Evolutionary conservation across 2,329 filamentous ascomycete genomes (phyloP), one percentile per base, ranked within the genome.

Genomic region (Stachybotrys chartarum): DNA sequence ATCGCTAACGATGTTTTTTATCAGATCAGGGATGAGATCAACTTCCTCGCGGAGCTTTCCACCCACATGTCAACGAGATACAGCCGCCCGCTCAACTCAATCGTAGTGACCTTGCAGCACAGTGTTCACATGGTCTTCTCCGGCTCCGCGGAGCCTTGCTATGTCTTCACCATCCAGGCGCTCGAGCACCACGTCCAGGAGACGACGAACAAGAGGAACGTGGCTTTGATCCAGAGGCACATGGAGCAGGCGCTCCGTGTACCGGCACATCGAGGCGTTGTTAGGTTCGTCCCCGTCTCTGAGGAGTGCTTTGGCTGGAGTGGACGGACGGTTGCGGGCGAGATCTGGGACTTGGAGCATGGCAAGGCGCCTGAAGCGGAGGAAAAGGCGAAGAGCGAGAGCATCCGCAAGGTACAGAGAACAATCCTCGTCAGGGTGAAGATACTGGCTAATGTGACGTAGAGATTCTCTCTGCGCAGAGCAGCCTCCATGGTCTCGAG

Each of bases 131-230:
- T 96, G 62, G 76, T 90, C 55, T 86, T 93, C 57, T 88, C 83
- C 2, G 88, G 86, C 42, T 85, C 84, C 6, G 87, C 90, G 59
- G 87, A 91, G 52, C 87, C 90, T 4, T 88, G 90, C 18, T 97
- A 96, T 66, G 80, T 86, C 57, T 76, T 96, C 64, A 87, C 83
- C 39, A 81, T 96, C 57, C 86, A 81, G 42, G 85, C 90, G 1
- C 76, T 94, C 10, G 79, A 87, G 1, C 78, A 78, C 11, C 80
- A 90, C 60, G 74, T 94, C 2, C 85, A 86, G 58, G 83, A 88
- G 0, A 81, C 84, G 4, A 90, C 84, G 53, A 96, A 96, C 73
- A 88, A 88, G 68, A 84, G 90, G 59, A 94, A 93, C 68, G 84
- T 90, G 1, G 78, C 80, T n/a, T 72, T 95, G 17, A 81, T 95